Evolutionary conservation across 179 eudicot species (phyloP).

Genomic region (Silene noctiflora): DNA sequence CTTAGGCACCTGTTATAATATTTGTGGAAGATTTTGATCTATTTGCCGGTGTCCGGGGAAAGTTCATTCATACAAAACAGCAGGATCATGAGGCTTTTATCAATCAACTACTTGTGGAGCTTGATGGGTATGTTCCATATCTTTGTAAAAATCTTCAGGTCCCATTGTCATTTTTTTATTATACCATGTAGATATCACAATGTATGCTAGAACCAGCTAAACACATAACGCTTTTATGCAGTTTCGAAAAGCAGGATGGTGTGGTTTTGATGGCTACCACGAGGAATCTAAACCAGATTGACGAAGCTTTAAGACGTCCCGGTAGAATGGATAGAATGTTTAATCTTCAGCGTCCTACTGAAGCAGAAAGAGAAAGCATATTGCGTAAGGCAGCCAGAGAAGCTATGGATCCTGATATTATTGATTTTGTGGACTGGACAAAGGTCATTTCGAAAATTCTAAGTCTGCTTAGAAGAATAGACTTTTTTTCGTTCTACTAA

Average conservation of each 20-base stretch:
- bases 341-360: constrained; percentile 77
- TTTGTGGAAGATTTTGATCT: constrained; percentile 91
- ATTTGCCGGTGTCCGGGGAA: constrained; percentile 93
- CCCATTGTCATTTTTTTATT: neutral
- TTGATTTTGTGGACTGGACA: constrained; percentile 82
- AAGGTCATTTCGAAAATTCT: constrained; percentile 45
- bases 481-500: neutral
- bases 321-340: constrained; percentile 98
- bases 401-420: constrained; percentile 75
- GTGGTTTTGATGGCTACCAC: constrained; percentile 97
- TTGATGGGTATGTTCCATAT: constrained; percentile 65
- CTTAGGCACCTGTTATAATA: constrained; percentile 90
- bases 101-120: constrained; percentile 94
- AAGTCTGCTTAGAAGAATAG: neutral
- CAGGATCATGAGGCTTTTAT: constrained; percentile 98
- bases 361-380: constrained; percentile 78
- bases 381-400: constrained; percentile 62
- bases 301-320: constrained; percentile 87
- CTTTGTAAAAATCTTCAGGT: neutral
- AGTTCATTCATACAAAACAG: constrained; percentile 77
- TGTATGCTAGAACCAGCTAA: neutral
- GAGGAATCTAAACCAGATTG: constrained; percentile 69
- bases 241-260: constrained; percentile 98
- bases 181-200: constrained; percentile 3
- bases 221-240: constrained; percentile 26